phyloP scores from a whole-genome alignment of 139 green algal genomes.

The Coccomyxa sp. region DNA sequence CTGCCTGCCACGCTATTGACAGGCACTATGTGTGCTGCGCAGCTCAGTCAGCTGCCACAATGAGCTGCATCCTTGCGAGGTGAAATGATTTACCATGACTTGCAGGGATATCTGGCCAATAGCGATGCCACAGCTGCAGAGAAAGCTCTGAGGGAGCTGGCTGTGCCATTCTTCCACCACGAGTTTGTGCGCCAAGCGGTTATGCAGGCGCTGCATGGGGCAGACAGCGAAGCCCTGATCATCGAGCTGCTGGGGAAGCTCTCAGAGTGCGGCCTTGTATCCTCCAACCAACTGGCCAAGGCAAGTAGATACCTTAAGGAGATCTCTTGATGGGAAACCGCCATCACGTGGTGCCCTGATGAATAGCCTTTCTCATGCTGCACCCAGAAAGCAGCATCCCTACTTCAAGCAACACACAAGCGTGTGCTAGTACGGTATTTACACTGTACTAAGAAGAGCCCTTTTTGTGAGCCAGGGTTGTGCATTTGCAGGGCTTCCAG shows the following conservation, averaged over 20 bases:
- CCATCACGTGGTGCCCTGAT: no score
- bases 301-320: constrained; percentile 9
- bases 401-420: no score
- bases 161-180: constrained; percentile 77
- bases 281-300: constrained; percentile 57
- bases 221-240: constrained; percentile 14
- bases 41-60: no score
- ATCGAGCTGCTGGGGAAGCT: constrained; percentile 60
- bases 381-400: no score
- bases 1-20: no score
- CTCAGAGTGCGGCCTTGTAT: constrained; percentile 49
- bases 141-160: constrained; percentile 45
- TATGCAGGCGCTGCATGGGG: constrained; percentile 39
- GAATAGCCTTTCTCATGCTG: no score
- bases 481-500: constrained; percentile 41
- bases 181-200: constrained; percentile 74
- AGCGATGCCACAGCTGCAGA: constrained; percentile 47
- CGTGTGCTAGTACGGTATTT: no score
- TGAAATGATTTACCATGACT: no score
- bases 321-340: no score
- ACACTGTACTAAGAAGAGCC: no score
- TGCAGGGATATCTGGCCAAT: constrained; percentile 49
- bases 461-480: neutral
- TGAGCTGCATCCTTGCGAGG: no score
- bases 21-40: no score